Conservation (phyloP, 139 green algal species). For the Coelastrella sp. region DNA sequence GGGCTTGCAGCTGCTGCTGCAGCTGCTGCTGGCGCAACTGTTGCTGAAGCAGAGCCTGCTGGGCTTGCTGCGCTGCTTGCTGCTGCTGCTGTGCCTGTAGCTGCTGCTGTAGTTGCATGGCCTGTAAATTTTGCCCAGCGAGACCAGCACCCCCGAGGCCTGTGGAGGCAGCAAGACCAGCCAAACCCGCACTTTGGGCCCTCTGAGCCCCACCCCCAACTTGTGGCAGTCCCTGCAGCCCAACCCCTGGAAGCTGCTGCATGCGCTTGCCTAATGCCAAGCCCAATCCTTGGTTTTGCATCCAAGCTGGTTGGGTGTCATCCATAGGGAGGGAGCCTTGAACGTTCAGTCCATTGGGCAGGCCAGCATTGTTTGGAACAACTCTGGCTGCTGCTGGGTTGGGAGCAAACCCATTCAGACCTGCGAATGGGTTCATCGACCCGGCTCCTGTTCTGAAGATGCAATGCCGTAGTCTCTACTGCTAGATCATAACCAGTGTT, state of each 20-base stretch:
- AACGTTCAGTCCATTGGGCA: background rate
- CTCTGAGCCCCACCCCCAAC: slow-evolving; percentile 25
- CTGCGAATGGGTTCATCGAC: slow-evolving; percentile 38
- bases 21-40: slow-evolving; percentile 36
- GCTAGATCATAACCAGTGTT: too few relatives aligned
- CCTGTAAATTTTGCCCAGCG: slow-evolving; percentile 33
- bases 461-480: too few relatives aligned
- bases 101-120: slow-evolving; percentile 27
- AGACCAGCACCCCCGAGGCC: slow-evolving; percentile 20
- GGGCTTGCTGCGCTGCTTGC: slow-evolving; percentile 38
- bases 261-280: background rate
- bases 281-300: slow-evolving; percentile 34
- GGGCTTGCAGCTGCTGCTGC: slow-evolving; percentile 42
- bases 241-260: slow-evolving; percentile 15
- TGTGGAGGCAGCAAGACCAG: background rate
- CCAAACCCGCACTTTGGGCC: background rate
- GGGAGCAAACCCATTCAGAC: slow-evolving; percentile 27
- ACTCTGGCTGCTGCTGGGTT: background rate
- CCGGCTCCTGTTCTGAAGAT: too few relatives aligned
- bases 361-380: background rate
- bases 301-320: slow-evolving; percentile 29
- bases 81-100: slow-evolving; percentile 30
- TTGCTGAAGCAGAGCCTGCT: slow-evolving; percentile 20
- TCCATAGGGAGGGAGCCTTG: slow-evolving; percentile 46
- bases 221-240: slow-evolving; percentile 37